Evolutionary conservation across 2,329 filamentous ascomycete genomes (phyloP), one percentile per base, ranked within the genome.

Genomic region (Aspergillus sergii): DNA sequence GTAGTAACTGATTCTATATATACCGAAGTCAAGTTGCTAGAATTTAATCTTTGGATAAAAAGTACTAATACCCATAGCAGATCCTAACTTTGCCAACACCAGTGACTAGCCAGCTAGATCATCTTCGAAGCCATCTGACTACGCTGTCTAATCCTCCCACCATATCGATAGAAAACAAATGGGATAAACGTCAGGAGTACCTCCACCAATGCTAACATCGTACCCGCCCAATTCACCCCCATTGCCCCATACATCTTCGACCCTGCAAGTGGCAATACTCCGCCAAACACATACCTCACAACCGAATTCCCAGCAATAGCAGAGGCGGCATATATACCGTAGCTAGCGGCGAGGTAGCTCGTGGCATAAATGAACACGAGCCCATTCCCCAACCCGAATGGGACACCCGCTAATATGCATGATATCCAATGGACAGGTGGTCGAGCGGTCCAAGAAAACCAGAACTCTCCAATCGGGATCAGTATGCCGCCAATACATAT

Each of bases 401-500:
- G 90, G 12, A 93, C 82, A 1, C 91, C 90, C 4, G 90, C 90
- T 0, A 90, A 78, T 54, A 93, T 88, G 0, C 91, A 89, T 32
- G 85, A 82, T 21, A 91, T 87, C 89, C 90, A 94, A 74, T 92
- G 92, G 28, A 93, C 89, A 2, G 86, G 83, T 0, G 76, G 77
- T 0, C 91, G 91, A 0, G 91, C 86, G 0, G 92, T 94, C 91
- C 91, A 94, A 0, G 90, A 86, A 73, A 95, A 96, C 70, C 88
- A 88, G 26, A 95, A 84, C 75, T 94, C 89, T 11, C 92, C 92
- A 2, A 91, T 75, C 0, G 91, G 89, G 0, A 89, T 86, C 2
- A 90, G 79, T 1, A 94, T 73, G 0, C 90, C 85, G 2, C 90
- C 91, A 23, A 94, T 84, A 67, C 88, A 90, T 73, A 95, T 89